Evolutionary conservation across 2,329 filamentous ascomycete genomes (phyloP).

Genomic region (Alternaria triticimaculans): DNA sequence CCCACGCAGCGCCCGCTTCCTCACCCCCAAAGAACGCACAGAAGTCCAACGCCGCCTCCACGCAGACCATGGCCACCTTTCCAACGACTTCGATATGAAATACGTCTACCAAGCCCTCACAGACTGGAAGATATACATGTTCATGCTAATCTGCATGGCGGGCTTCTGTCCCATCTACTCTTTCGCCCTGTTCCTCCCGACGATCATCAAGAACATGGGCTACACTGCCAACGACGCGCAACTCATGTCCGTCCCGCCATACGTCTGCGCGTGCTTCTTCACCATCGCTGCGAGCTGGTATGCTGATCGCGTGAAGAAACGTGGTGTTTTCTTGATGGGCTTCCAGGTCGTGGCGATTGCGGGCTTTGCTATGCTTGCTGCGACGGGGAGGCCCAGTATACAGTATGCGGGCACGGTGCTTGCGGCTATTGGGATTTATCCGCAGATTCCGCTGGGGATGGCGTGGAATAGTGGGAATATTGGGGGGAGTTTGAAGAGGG

Average conservation of each 20-base stretch:
- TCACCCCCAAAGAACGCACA: slow-evolving; percentile 59
- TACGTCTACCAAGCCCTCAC: slow-evolving; percentile 47
- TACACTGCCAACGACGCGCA: slow-evolving; percentile 57
- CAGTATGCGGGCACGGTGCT: slow-evolving; percentile 46
- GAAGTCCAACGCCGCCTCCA: slow-evolving; percentile 64
- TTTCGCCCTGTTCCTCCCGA: slow-evolving; percentile 57
- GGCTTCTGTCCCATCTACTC: slow-evolving; percentile 54
- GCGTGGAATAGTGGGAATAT: slow-evolving; percentile 67
- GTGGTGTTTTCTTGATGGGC: slow-evolving; percentile 40
- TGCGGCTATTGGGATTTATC: slow-evolving; percentile 57
- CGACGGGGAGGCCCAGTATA: slow-evolving; percentile 32
- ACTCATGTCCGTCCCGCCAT: slow-evolving; percentile 62
- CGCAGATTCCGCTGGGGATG: slow-evolving; percentile 62
- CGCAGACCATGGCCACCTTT: slow-evolving; percentile 65
- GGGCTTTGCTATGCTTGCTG: slow-evolving; percentile 43
- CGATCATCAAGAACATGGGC: slow-evolving; percentile 69
- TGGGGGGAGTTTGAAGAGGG: slow-evolving; percentile 61
- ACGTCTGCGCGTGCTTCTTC: slow-evolving; percentile 56
- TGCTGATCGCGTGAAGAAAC: slow-evolving; percentile 35
- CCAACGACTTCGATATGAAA: slow-evolving; percentile 48
- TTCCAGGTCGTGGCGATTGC: slow-evolving; percentile 62
- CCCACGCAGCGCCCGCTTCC: slow-evolving; percentile 62
- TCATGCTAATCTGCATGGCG: slow-evolving; percentile 51
- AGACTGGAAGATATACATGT: slow-evolving; percentile 55
- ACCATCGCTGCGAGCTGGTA: slow-evolving; percentile 41